These are phyloP conservation scores for Calonectria fujianensis DNA, from an alignment of 2,329 filamentous ascomycete genomes.

Conservation along the genomic window DNA sequence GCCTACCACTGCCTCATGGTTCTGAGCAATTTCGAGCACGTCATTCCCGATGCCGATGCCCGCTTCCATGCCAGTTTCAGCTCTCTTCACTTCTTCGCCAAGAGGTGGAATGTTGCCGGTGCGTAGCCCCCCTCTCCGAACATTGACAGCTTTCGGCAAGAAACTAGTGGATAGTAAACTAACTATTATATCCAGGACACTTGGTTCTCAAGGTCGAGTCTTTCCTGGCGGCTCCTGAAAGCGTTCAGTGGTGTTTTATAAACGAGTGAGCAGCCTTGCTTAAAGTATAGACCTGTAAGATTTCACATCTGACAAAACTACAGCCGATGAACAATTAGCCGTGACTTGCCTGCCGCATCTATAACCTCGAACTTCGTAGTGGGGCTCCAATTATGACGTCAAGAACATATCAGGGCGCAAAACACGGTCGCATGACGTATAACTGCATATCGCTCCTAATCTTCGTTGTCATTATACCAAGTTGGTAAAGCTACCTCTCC, in stretches of 20 bases:
- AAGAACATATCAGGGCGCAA: constrained; percentile 6
- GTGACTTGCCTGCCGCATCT: neutral
- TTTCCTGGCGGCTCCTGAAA: constrained; percentile 54
- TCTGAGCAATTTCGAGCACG: constrained; percentile 58
- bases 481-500: constrained; percentile 29
- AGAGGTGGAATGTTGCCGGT: constrained; percentile 60
- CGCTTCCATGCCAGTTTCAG: constrained; percentile 60
- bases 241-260: constrained; percentile 52
- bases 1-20: constrained; percentile 60
- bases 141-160: neutral
- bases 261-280: constrained; percentile 41
- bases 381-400: neutral
- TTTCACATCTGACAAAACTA: neutral
- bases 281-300: neutral
- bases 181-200: constrained; percentile 49
- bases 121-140: constrained; percentile 31
- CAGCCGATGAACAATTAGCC: constrained; percentile 16
- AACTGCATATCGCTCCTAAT: constrained; percentile 21
- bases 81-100: constrained; percentile 59
- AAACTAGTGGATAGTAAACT: constrained; percentile 25
- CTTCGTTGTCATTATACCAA: constrained; percentile 28
- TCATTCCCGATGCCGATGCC: constrained; percentile 58
- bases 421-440: constrained; percentile 31
- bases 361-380: neutral
- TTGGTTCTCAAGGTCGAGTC: constrained; percentile 55